Evolutionary conservation across 2,329 filamentous ascomycete genomes (phyloP).

Genomic region (Talaromyces pinophilus): DNA sequence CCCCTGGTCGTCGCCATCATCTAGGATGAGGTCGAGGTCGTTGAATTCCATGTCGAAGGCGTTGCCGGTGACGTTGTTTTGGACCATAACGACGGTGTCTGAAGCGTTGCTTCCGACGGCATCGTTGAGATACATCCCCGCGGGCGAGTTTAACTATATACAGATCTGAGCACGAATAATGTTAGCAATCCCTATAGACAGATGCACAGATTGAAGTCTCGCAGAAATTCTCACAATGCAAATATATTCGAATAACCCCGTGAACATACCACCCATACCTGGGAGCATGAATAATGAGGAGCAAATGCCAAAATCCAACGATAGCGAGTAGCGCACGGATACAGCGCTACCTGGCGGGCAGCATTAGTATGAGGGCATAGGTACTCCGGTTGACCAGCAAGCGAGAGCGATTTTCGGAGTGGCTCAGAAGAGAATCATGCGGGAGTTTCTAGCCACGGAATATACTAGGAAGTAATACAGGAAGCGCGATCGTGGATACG

Average conservation of each 20-base stretch:
- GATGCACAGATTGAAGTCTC: background rate
- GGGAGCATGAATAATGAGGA: background rate
- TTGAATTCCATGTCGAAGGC: conserved; percentile 18
- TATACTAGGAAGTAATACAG: background rate
- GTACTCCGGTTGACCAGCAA: conserved; percentile 6
- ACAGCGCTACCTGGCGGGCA: conserved; percentile 7
- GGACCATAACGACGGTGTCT: background rate
- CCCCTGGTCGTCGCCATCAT: conserved; percentile 18
- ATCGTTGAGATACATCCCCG: conserved; percentile 18
- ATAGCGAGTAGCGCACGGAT: conserved; percentile 16
- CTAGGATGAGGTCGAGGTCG: conserved; percentile 20
- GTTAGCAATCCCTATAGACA: background rate
- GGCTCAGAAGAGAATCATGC: background rate
- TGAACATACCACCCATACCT: background rate
- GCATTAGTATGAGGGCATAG: conserved; percentile 16
- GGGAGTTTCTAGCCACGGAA: background rate
- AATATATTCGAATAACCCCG: background rate
- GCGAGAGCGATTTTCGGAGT: background rate
- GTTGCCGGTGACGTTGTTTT: conserved; percentile 3
- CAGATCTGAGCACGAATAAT: background rate
- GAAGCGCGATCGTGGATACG: background rate
- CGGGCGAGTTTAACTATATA: background rate
- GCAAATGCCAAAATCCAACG: background rate
- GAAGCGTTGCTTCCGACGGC: conserved; percentile 9
- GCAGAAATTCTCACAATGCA: background rate